Base-by-base conservation (phyloP, 345 rosid genomes). In the Eucalyptus grandis region DNA sequence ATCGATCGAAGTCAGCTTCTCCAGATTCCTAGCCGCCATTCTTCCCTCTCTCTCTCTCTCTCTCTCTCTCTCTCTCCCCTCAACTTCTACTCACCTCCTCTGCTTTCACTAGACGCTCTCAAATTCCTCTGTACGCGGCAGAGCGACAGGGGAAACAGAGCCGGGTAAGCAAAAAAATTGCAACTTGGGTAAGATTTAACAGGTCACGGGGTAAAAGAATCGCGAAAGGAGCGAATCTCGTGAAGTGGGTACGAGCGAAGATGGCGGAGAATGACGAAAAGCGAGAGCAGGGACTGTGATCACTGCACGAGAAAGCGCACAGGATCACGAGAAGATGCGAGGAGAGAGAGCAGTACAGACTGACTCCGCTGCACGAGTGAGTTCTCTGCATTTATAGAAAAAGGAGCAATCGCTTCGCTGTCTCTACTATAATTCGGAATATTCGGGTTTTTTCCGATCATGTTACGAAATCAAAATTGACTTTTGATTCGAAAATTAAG, bases 1-100 rank as follows among this genome's bases (percentile, higher is more conserved):
- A 95, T 98, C 99, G 85, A 98, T 95, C 16, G 99, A 98, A 31
- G 96, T 93, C 97, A 96, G 89, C 96, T 97, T 98, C 96, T 95
- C 96, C 93, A 98, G 62, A 90, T 94, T 95, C 93, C 92, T 91
- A 3, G 91, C 90, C 14, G 96, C 95, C 98, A 94, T 95, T 67
- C 83, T 47, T 88, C 89, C 15, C 49, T 3, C 26, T 34, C 22
- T 51, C 19, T 12, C 31, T 22, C 43, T 49, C n/a, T 53, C 47
- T 49, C 47, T 4, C 27, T 37, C 31, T 21, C 40, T 49, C 30
- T 40, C 44, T 34, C n/a, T 9, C 46, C 44, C 12, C 17, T 11
- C 24, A 31, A 43, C 24, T n/a, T 21, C 53, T 12, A 37, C 83
- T 77, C 83, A 77, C 47, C 85, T 22, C 8, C 47, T 77, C 83